phyloP scores from a whole-genome alignment of 768 basidiomycete species.

The Lepiota brunneoincarnata region DNA sequence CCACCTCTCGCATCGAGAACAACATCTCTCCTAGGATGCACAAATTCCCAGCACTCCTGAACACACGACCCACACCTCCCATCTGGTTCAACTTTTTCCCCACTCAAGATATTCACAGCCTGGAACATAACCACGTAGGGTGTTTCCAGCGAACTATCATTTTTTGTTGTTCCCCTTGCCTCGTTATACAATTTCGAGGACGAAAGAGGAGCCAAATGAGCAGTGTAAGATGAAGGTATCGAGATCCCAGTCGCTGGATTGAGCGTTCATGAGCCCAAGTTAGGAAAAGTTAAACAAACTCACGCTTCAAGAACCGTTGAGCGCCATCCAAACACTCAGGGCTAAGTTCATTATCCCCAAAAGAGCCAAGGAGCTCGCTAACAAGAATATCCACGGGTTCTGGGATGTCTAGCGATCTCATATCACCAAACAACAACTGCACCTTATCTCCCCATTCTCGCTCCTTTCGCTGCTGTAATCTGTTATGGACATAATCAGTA shows the following conservation, averaged over 20 bases:
- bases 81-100: conserved; percentile 57
- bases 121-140: conserved; percentile 99
- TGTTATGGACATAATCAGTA: conserved; percentile 25
- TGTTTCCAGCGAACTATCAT: conserved; percentile 79
- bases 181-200: conserved; percentile 92
- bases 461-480: conserved; percentile 79
- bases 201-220: conserved; percentile 90
- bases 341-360: conserved; percentile 98
- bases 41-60: conserved; percentile 98
- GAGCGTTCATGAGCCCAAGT: neutral
- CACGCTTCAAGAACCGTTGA: conserved; percentile 88
- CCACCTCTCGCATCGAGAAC: conserved; percentile 71
- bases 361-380: conserved; percentile 93
- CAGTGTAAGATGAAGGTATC: conserved; percentile 94
- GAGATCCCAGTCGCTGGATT: conserved; percentile 84
- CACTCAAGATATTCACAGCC: conserved; percentile 86
- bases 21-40: conserved; percentile 84
- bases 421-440: conserved; percentile 88
- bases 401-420: conserved; percentile 81
- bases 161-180: conserved; percentile 56
- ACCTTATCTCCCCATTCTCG: conserved; percentile 84
- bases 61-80: conserved; percentile 77
- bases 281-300: conserved; percentile 23
- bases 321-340: conserved; percentile 98
- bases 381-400: conserved; percentile 91